These are phyloP conservation scores for Rhododendron mucronatum DNA, from an alignment of 148 eudicot species.

Conservation along the genomic window DNA sequence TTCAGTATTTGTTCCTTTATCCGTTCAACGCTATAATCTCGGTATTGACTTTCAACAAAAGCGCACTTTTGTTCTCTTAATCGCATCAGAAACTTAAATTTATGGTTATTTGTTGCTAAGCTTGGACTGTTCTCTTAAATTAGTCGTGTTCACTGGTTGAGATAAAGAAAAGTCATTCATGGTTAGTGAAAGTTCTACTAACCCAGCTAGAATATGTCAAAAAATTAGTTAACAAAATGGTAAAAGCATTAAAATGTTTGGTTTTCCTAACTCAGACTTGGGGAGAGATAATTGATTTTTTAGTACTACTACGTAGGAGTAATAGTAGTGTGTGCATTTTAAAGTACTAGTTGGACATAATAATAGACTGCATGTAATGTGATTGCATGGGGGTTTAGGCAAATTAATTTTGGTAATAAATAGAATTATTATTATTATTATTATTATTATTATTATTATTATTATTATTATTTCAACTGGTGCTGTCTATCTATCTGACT, in stretches of 20 bases:
- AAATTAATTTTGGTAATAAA: neutral
- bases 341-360: neutral
- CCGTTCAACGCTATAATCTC: too few species aligned
- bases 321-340: neutral
- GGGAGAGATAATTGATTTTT: neutral
- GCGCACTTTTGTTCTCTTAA: too few species aligned
- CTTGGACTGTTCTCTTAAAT: too few species aligned
- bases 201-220: conserved; percentile 8
- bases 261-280: conserved; percentile 17
- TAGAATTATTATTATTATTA: too few species aligned
- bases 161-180: conserved; percentile 5
- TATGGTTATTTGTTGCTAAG: too few species aligned
- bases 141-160: neutral
- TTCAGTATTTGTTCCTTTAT: too few species aligned
- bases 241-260: neutral
- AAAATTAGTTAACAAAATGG: conserved; percentile 9
- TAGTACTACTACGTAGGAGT: neutral
- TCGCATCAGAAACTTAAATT: too few species aligned
- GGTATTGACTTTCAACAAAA: too few species aligned
- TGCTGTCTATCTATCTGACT: too few species aligned
- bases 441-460: too few species aligned
- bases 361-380: neutral
- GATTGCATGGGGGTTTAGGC: neutral
- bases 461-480: too few species aligned
- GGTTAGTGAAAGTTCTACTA: conserved; percentile 14